Evolutionary conservation across 768 basidiomycete species (phyloP).

Genomic region (Hygrocybe coccinea): DNA sequence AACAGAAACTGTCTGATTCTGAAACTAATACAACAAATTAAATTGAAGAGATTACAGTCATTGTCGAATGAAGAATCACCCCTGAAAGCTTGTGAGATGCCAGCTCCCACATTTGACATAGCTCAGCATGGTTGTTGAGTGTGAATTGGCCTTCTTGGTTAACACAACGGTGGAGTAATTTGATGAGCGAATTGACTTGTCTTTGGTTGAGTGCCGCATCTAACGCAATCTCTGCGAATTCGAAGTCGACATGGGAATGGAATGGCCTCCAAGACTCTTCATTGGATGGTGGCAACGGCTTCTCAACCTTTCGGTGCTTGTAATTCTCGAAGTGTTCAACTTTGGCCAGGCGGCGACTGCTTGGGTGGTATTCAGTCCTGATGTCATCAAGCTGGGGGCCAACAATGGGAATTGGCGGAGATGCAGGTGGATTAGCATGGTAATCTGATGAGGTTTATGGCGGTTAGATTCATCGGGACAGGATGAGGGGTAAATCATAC

Average conservation of each 20-base stretch:
- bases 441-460: not conserved
- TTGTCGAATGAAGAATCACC: not conserved
- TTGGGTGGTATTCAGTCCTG: slow-evolving; percentile 24
- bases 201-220: slow-evolving; percentile 17
- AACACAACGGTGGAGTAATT: slow-evolving; percentile 12
- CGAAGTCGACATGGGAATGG: slow-evolving; percentile 22
- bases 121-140: slow-evolving; percentile 13
- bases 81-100: slow-evolving; percentile 6
- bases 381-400: slow-evolving; percentile 19
- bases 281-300: slow-evolving; percentile 4
- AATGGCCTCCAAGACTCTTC: slow-evolving; percentile 26
- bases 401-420: not conserved
- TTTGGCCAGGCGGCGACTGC: slow-evolving; percentile 7
- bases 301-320: not conserved
- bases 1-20: slow-evolving; percentile 13
- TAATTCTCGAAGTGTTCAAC: slow-evolving; percentile 17
- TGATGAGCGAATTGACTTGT: slow-evolving; percentile 17
- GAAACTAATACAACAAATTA: slow-evolving; percentile 16
- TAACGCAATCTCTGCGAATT: slow-evolving; percentile 23
- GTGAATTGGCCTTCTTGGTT: slow-evolving; percentile 9
- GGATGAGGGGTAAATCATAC: not conserved
- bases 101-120: slow-evolving; percentile 17
- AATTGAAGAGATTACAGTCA: slow-evolving; percentile 8
- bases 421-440: not conserved
- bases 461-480: not conserved